phyloP scores from a whole-genome alignment of 164 flowering plant genomes.

The Chimonanthus praecox region DNA sequence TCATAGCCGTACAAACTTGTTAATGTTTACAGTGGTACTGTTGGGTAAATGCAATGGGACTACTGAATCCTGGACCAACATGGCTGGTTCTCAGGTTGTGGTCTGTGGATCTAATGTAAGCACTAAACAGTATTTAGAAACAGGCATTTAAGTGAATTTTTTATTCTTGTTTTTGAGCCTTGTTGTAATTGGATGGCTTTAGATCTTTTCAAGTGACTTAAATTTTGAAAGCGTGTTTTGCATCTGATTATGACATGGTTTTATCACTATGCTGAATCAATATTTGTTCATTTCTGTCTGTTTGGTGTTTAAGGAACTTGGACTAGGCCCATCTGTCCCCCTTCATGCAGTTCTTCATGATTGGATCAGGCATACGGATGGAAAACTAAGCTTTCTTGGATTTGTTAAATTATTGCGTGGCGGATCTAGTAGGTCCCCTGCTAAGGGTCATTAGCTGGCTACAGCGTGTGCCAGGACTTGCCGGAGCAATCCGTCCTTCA shows the following conservation, averaged over 20 bases:
- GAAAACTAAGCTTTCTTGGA: conserved; percentile 94
- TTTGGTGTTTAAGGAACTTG: conserved; percentile 62
- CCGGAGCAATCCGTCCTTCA: not conserved
- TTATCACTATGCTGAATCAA: not conserved
- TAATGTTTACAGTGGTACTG: too few species aligned
- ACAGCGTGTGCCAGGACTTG: not conserved
- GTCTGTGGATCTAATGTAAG: too few species aligned
- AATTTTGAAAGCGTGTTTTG: not conserved
- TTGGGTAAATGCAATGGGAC: too few species aligned
- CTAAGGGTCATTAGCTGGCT: conserved; percentile 35
- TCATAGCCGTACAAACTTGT: too few species aligned
- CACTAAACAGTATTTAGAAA: too few species aligned
- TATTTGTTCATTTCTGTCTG: not conserved
- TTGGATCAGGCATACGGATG: conserved; percentile 90
- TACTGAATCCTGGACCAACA: not conserved
- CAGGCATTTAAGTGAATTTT: too few species aligned
- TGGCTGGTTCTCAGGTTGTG: not conserved
- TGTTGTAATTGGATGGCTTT: too few species aligned
- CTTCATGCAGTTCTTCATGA: conserved; percentile 85
- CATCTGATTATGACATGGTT: not conserved
- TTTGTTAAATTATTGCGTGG: conserved; percentile 87
- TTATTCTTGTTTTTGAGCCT: too few species aligned
- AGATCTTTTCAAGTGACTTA: not conserved
- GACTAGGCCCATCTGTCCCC: conserved; percentile 76
- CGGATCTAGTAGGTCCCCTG: conserved; percentile 50